Base-by-base conservation (phyloP, 1,139 yeast species). In the Blastobotrys raffinosifermentans region DNA sequence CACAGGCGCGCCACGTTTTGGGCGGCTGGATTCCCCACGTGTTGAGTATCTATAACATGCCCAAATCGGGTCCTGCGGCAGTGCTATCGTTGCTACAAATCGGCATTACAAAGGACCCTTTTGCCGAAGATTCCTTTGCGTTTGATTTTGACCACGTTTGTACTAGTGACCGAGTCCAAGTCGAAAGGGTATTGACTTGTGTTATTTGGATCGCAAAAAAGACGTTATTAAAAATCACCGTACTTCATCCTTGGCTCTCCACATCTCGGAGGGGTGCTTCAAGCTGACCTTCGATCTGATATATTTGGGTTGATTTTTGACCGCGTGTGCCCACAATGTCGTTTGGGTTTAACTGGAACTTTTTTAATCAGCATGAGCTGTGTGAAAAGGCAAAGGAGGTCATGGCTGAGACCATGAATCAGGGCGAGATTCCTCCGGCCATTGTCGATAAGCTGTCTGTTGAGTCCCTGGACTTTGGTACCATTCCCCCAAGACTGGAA, bases 321-420 rank as follows among this genome's bases (percentile, higher is more conserved):
- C 21, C 6, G 6, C 9, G 6, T 6, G 21, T 19, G 21, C 9
- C 21, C 21, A 25, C 6, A 10, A 82, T 82, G 93, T 80, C 91
- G 15, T 81, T 83, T 55, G 75, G 75, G 47, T 80, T 83, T 46
- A 76, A 80, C 61, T 83, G 94, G 94, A 72, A 74, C 47, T 70
- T 85, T 13, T 66, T 81, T 31, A 82, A 80, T 53, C 71, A 80
- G 37, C 79, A 77, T 36, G 68, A 77, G 25, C 69, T 84, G 48
- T 67, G 77, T 16, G 62, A 66, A 23, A 78, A 84, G 73, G 77
- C 91, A 11, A 72, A 70, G 40, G 81, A 77, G 37, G 67, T 83
- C 33, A 65, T 85, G 19, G 77, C 82, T 17, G 82, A 76, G 43
- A 85, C 94, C 0, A 69, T 85, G 38, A 85, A 85, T 57, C 61